Evolutionary conservation across 179 eudicot species (phyloP), one percentile per base, ranked within the genome.

Genomic region (Actinidia arguta): DNA sequence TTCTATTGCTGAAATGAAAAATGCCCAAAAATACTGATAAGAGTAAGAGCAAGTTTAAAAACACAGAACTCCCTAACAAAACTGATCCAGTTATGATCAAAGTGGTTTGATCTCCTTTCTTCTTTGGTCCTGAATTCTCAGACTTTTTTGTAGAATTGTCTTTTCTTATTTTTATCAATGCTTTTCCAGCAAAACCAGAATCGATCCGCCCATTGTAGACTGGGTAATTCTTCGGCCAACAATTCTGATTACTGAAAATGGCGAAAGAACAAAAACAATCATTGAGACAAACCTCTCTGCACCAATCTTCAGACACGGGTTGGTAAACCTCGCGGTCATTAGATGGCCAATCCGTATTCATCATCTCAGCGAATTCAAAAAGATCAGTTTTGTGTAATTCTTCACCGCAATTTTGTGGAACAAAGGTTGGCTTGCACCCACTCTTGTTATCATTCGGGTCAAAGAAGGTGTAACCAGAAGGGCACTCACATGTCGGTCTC

Each of bases 271-370:
- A 76, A 16, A 36, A 56, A 42, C 79, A 56, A 58, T 76, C 79
- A 39, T 4, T 54, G 77, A 80, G 54, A 42, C 83, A 71, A 17
- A 24, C 31, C 25, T 44, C 77, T 56, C 70, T 20, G 58, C 83
- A 80, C 78, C 77, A 47, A 44, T 71, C 83, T 72, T 80, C 83
- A 25, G 47, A 27, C 39, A 71, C 68, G 5, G 68, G 51, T 17
- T 44, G 36, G 64, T 62, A 80, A 14, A 27, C n/a, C 75, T 54
- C 66, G 11, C 39, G 71, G 54, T 79, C 74, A 24, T 13, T 16
- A 10, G 6, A 9, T 25, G 82, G 62, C 82, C 82, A 79, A 48
- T 79, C 48, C 13, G 74, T 68, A 17, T 79, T 79, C 4, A 50
- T 0, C 82, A 79, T 47, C 16, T 66, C 75, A 4, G 46, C 64